phyloP scores from a whole-genome alignment of 768 basidiomycete species.

The Suillus plorans region DNA sequence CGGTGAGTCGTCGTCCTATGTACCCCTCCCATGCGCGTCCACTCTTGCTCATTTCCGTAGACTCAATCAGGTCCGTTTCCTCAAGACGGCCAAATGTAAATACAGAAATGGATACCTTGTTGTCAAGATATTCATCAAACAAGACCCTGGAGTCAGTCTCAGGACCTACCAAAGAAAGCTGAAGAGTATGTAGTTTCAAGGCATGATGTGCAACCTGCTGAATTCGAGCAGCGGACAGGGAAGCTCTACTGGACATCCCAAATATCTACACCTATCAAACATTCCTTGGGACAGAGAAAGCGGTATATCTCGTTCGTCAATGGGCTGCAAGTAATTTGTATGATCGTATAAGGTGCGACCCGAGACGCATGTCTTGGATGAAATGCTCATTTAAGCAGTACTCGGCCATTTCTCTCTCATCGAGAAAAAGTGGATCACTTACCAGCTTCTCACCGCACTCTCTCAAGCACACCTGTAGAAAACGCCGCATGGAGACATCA shows the following conservation, averaged over 20 bases:
- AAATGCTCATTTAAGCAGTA: constrained; percentile 47
- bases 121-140: constrained; percentile 95
- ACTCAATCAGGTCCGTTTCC: constrained; percentile 32
- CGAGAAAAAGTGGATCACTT: constrained; percentile 98
- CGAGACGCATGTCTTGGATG: neutral
- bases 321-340: constrained; percentile 95
- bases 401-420: constrained; percentile 90
- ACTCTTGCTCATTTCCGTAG: constrained; percentile 10
- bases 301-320: constrained; percentile 92
- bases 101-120: constrained; percentile 83
- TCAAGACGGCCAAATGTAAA: constrained; percentile 86
- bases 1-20: constrained; percentile 32
- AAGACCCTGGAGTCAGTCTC: constrained; percentile 82
- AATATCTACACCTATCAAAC: constrained; percentile 89
- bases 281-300: constrained; percentile 93
- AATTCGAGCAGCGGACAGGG: constrained; percentile 68
- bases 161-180: constrained; percentile 71
- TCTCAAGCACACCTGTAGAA: constrained; percentile 81
- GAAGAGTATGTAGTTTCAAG: constrained; percentile 53
- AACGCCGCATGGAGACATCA: constrained; percentile 97
- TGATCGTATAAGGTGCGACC: constrained; percentile 90
- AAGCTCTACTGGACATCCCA: constrained; percentile 77
- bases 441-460: constrained; percentile 85
- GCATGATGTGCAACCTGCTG: neutral
- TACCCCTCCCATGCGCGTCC: neutral